A percentile compares a stretch with the other conserved stretches of the same genome.
Evolutionary conservation across 257 asterid species (phyloP).

Genomic region (Henckelia pumila): DNA sequence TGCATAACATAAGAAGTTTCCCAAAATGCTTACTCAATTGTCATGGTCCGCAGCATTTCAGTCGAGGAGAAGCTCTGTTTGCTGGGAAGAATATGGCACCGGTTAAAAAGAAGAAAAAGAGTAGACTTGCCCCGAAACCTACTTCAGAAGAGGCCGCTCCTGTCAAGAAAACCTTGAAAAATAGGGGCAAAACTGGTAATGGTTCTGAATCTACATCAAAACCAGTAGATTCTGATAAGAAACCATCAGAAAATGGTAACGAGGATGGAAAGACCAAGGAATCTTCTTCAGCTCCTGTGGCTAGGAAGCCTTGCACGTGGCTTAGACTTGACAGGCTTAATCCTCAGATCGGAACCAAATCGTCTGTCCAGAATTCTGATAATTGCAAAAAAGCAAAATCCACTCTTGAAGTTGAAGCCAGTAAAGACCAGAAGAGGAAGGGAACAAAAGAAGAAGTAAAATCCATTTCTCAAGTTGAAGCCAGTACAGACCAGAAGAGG

Average conservation of each 20-base stretch:
- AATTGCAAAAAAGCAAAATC: conserved; percentile 36
- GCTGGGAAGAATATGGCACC: conserved; percentile 44
- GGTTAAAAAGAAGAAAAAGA: conserved; percentile 29
- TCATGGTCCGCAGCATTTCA: conserved; percentile 22
- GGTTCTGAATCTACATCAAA: conserved; percentile 29
- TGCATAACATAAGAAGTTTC: not conserved
- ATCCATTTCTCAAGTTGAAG: conserved; percentile 25
- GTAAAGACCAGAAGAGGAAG: conserved; percentile 32
- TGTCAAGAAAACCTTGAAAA: conserved; percentile 29
- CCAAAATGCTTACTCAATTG: not conserved
- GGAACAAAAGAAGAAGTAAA: not conserved
- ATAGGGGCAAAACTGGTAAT: conserved; percentile 23
- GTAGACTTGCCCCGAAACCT: conserved; percentile 4
- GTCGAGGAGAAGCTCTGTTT: conserved; percentile 14
- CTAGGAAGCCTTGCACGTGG: conserved; percentile 53
- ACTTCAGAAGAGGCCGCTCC: conserved; percentile 22
- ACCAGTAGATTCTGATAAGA: conserved; percentile 29
- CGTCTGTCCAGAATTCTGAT: conserved; percentile 32
- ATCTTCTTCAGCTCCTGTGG: conserved; percentile 32
- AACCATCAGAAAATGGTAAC: conserved; percentile 20
- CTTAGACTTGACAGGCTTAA: conserved; percentile 43
- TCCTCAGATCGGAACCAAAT: conserved; percentile 34
- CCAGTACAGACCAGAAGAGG: conserved; percentile 32
- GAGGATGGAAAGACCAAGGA: conserved; percentile 29
- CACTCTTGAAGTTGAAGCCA: conserved; percentile 24